Evolutionary conservation across 495 filamentous ascomycete genomes (phyloP), one percentile per base, ranked within the genome.

Genomic region (Penicillium taxi): DNA sequence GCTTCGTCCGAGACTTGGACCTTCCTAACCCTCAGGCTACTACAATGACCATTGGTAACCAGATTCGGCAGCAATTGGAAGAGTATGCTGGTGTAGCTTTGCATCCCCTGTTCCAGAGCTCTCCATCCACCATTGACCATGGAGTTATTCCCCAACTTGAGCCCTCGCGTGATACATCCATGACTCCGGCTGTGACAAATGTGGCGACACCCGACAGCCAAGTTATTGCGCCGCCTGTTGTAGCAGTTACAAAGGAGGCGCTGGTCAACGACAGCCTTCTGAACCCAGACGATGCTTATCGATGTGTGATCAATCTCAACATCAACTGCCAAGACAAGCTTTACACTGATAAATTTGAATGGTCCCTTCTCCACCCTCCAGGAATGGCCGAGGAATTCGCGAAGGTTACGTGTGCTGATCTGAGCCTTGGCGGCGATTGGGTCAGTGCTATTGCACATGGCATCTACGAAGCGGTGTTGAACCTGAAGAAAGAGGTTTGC

Each of bases 331-430:
- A 84, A 33, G 94, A 94, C 43, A 80, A 83, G 38, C 78, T 96
- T 12, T 96, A 94, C 60, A 90, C 84, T 4, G 91, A 99, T 70
- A 94, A 85, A 57, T 96, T 99, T 47, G 91, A 99, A 56, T 99
- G 91, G 91, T 96, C 91, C 12, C 69, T 99, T 4, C 74, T 96
- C 6, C 87, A 96, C 53, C 87, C 88, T 3, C 80, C 84, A 1
- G 88, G 93, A 9, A 82, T 91, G 37, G 86, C 91, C 7, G 91
- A 99, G 58, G 74, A 80, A 25, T 96, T 96, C 59, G 93, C 91
- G 29, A 84, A 84, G 48, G 72, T 84, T 38, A 96, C 91, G 0
- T 94, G 89, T 58, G 82, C 88, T 8, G 91, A 99, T 54, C 61
- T 96, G 4, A 88, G 88, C 21, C 71, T 99, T 14, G 64, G 75